Percentiles rank a stretch among this genome's conserved stretches.
Conservation (phyloP, 495 filamentous ascomycete genomes). For the Aspergillus conjunctus region DNA sequence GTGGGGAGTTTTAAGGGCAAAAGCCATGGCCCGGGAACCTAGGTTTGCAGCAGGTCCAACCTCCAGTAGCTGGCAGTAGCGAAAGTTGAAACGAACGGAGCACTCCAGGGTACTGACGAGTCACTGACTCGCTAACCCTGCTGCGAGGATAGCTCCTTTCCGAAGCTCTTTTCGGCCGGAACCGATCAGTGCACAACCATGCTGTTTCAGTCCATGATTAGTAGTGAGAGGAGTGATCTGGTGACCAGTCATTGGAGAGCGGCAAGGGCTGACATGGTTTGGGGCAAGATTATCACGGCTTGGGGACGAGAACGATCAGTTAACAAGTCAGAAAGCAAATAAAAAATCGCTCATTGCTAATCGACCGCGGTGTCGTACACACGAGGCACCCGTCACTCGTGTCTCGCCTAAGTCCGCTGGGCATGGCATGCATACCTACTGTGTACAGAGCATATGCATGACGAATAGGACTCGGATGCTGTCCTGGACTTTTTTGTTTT, state of each 20-base stretch:
- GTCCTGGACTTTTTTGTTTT: background rate
- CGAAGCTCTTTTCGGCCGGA: constrained; percentile 18
- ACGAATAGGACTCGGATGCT: background rate
- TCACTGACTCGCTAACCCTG: no score
- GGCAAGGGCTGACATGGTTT: background rate
- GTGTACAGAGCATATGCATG: background rate
- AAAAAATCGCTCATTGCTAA: background rate
- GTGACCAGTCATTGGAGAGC: background rate
- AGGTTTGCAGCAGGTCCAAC: constrained; percentile 3
- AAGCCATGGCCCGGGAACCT: background rate
- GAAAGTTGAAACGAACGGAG: no score
- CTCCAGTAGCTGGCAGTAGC: background rate
- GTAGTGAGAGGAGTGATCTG: background rate
- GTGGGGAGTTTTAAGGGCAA: background rate
- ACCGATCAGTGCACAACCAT: constrained; percentile 7
- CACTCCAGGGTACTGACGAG: no score
- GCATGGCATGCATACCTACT: background rate
- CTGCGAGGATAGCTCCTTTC: background rate
- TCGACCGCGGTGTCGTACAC: background rate
- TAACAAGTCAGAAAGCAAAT: background rate
- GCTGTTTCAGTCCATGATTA: constrained; percentile 1
- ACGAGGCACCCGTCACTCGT: background rate
- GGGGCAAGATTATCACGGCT: no score
- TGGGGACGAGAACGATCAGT: background rate
- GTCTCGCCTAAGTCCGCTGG: background rate